A percentile compares a stretch with the other conserved stretches of the same genome.
These are phyloP conservation scores for Vinca major DNA, from an alignment of 305 asterid species.

Conservation along the genomic window DNA sequence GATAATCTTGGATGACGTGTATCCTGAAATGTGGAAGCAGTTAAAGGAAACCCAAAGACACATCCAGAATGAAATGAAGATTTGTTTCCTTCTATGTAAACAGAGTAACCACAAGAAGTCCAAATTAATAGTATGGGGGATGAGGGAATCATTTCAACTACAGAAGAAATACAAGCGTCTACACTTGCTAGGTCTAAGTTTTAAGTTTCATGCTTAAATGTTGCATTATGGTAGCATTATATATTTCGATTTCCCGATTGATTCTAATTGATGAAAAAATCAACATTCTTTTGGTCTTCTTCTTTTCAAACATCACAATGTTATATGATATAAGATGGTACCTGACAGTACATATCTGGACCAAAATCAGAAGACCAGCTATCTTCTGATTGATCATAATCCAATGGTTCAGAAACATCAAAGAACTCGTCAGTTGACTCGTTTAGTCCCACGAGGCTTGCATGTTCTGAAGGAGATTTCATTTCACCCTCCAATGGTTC, in stretches of 20 bases:
- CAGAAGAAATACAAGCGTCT: not conserved
- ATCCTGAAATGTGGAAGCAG: slow-evolving; percentile 45
- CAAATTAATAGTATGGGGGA: not conserved
- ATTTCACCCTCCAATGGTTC: slow-evolving; percentile 55
- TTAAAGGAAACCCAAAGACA: not conserved
- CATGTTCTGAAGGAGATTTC: slow-evolving; percentile 62
- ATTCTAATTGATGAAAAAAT: not conserved
- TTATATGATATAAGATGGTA: slow-evolving; percentile 15
- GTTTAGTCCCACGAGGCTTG: slow-evolving; percentile 73
- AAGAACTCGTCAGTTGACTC: slow-evolving; percentile 85
- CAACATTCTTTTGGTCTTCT: not conserved
- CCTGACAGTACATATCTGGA: slow-evolving; percentile 66
- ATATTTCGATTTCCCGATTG: not conserved
- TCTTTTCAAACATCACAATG: not conserved
- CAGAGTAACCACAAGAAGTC: not conserved
- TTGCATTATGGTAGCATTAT: not conserved
- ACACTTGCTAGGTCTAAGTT: no score
- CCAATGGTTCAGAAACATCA: slow-evolving; percentile 87
- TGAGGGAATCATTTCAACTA: not conserved
- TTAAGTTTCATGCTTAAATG: not conserved
- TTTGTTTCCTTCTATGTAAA: slow-evolving; percentile 1
- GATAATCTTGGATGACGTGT: slow-evolving; percentile 72
- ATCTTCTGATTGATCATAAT: slow-evolving; percentile 66
- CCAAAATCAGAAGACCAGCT: slow-evolving; percentile 73
- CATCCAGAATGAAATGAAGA: slow-evolving; percentile 6